Percentiles rank a stretch among this genome's conserved stretches.
Evolutionary conservation across 768 basidiomycete genomes (phyloP).

Genomic region (Macrolepiota dolichaula): DNA sequence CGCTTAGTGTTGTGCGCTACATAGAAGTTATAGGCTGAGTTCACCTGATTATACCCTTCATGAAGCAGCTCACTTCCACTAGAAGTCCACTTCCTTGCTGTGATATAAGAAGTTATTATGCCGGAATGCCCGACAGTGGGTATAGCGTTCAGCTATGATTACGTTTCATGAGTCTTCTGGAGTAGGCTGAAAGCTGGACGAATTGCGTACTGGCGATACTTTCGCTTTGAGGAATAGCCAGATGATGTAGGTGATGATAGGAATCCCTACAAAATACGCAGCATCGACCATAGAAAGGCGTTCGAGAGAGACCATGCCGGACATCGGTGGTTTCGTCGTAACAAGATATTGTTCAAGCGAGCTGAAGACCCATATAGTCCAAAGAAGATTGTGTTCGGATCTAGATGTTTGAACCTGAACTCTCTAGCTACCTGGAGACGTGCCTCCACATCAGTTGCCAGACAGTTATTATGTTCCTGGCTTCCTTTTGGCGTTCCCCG

Average conservation of each 20-base stretch:
- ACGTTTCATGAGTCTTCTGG: not conserved
- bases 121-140: slow-evolving; percentile 17
- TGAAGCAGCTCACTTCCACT: slow-evolving; percentile 12
- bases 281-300: not conserved
- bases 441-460: not conserved
- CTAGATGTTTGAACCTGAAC: not conserved
- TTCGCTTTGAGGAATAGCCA: not conserved
- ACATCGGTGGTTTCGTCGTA: not conserved
- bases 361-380: not conserved
- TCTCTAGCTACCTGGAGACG: not conserved
- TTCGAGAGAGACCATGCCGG: not conserved
- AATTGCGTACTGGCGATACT: not conserved
- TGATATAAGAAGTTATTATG: slow-evolving; percentile 13
- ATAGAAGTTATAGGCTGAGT: not conserved
- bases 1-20: not conserved
- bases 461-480: not conserved
- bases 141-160: slow-evolving; percentile 12
- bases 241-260: not conserved
- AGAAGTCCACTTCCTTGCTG: slow-evolving; percentile 10
- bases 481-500: not conserved
- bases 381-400: not conserved
- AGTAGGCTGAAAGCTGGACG: not conserved
- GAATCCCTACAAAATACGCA: not conserved
- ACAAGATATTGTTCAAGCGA: not conserved
- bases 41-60: slow-evolving; percentile 17